Conservation (phyloP, 805 yeast genomes). For the Blastobotrys parvus region DNA sequence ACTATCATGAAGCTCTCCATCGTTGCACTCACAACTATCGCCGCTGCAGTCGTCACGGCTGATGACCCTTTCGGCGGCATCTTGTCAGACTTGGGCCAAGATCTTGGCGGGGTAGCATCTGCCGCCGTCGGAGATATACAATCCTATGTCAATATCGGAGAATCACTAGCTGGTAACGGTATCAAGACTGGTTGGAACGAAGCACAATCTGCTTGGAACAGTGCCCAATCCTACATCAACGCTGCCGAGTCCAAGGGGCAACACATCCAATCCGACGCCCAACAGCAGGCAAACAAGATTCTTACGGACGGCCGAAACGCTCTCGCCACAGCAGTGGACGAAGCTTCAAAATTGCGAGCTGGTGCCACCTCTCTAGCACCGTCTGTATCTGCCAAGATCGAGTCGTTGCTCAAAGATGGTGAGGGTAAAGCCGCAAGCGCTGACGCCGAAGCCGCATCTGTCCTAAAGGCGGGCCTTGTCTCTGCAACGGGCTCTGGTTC, state of each 20-base stretch:
- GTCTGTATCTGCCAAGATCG: not conserved
- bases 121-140: constrained; percentile 1
- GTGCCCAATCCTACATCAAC: not conserved
- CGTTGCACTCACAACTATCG: not conserved
- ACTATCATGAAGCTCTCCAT: not conserved
- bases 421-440: not conserved
- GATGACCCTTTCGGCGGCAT: not conserved
- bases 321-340: not conserved
- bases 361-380: not conserved
- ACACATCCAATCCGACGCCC: not conserved
- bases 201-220: not conserved
- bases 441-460: not conserved
- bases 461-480: not conserved
- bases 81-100: not conserved
- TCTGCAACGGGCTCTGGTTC: not conserved
- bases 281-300: not conserved
- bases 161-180: constrained; percentile 1
- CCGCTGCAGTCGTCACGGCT: not conserved
- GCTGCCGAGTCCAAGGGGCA: constrained; percentile 1
- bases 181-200: not conserved
- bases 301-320: not conserved
- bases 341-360: not conserved
- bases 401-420: not conserved
- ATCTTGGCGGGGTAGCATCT: not conserved
- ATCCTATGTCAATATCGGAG: not conserved